Evolutionary conservation across 805 yeast species (phyloP).

Genomic region (Priceomyces medius): DNA sequence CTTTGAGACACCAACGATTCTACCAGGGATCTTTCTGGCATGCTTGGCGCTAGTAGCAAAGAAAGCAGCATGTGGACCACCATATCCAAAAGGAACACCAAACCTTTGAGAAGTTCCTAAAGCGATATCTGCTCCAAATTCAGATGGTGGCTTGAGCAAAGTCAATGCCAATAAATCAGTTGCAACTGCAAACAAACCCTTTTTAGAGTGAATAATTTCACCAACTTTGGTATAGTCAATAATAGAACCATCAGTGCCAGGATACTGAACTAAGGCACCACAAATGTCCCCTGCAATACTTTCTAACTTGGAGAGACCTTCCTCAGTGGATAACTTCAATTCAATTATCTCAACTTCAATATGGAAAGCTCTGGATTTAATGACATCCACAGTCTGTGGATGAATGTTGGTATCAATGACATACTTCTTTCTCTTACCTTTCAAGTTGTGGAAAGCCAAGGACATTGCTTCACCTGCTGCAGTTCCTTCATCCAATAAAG

Average conservation of each 20-base stretch:
- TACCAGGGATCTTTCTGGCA: slow-evolving; percentile 93
- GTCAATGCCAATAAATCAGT: slow-evolving; percentile 90
- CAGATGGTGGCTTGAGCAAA: slow-evolving; percentile 76
- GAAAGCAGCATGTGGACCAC: slow-evolving; percentile 99
- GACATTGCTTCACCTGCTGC: slow-evolving; percentile 98
- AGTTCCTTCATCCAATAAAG: slow-evolving; percentile 92
- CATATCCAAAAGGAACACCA: slow-evolving; percentile 97
- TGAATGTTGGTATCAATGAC: slow-evolving; percentile 76
- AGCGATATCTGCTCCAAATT: slow-evolving; percentile 89
- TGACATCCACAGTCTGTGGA: slow-evolving; percentile 81
- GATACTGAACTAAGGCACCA: slow-evolving; percentile 89
- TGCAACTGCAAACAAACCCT: slow-evolving; percentile 82
- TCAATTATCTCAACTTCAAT: slow-evolving; percentile 63
- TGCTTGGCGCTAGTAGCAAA: slow-evolving; percentile 80
- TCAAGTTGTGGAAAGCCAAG: slow-evolving; percentile 63
- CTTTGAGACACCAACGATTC: slow-evolving; percentile 89
- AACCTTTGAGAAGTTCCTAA: slow-evolving; percentile 92
- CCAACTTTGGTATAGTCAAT: slow-evolving; percentile 55
- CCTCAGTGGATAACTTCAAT: slow-evolving; percentile 51
- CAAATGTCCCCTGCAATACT: slow-evolving; percentile 44
- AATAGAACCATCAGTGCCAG: slow-evolving; percentile 77
- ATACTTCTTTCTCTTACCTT: slow-evolving; percentile 65
- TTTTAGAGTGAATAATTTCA: slow-evolving; percentile 62
- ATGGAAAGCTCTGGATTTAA: slow-evolving; percentile 75
- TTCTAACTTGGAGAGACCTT: slow-evolving; percentile 26